A percentile compares a stretch with the other conserved stretches of the same genome.
Conservation (phyloP, 306 rosid genomes). For the Dalbergia cochinchinensis region DNA sequence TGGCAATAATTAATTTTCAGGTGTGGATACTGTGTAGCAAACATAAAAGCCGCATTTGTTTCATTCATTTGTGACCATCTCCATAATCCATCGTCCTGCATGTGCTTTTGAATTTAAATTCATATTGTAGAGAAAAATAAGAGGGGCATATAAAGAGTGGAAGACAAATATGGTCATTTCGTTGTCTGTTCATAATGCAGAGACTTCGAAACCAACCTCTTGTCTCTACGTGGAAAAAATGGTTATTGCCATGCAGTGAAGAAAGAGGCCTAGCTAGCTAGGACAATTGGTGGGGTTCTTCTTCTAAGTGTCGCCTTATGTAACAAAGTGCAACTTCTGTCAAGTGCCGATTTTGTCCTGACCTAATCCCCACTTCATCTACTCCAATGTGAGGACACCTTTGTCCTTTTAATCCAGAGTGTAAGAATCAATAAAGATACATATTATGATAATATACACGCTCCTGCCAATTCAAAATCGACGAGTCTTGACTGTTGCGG, state of each 20-base stretch:
- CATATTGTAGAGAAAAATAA: not conserved
- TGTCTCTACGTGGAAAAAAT: slow-evolving; percentile 4
- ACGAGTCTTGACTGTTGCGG: not conserved
- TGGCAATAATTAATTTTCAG: no score
- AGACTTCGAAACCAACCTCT: slow-evolving; percentile 16
- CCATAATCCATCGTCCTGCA: not conserved
- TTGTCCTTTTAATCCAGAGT: not conserved
- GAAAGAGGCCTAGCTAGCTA: not conserved
- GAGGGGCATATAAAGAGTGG: not conserved
- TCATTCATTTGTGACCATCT: slow-evolving; percentile 16
- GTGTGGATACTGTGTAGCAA: no score
- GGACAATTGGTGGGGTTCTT: not conserved
- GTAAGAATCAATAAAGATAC: not conserved
- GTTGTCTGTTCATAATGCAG: not conserved
- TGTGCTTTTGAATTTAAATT: slow-evolving; percentile 41
- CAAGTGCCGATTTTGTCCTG: slow-evolving; percentile 20
- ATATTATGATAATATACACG: not conserved
- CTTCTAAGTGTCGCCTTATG: not conserved
- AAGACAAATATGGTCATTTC: slow-evolving; percentile 30
- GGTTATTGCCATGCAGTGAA: not conserved
- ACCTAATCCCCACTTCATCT: not conserved
- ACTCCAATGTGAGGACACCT: not conserved
- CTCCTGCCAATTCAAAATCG: slow-evolving; percentile 1
- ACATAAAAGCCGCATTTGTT: not conserved
- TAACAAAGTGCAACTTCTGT: not conserved